These are phyloP conservation scores for Tillandsia fasciculata DNA, from an alignment of 176 grass and related monocot genomes.

Conservation along the genomic window DNA sequence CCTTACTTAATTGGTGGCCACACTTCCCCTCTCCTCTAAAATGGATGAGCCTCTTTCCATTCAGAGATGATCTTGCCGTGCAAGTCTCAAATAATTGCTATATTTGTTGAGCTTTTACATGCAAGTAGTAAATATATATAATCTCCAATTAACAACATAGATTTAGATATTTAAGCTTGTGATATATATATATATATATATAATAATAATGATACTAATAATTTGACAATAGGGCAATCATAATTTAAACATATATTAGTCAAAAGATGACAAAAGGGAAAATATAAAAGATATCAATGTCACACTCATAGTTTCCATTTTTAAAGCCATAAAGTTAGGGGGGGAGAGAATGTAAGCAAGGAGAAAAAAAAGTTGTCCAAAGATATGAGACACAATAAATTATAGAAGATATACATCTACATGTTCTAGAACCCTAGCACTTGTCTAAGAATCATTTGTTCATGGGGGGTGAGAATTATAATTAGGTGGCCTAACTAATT, in stretches of 20 bases:
- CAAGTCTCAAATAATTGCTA: slow-evolving; percentile 2
- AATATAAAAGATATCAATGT: background rate
- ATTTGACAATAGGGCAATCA: background rate
- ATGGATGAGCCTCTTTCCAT: background rate
- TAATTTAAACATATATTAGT: background rate
- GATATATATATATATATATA: background rate
- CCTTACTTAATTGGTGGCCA: background rate
- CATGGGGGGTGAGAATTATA: background rate
- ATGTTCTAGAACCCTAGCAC: slow-evolving; percentile 25
- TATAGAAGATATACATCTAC: slow-evolving; percentile 10
- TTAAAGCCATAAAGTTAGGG: no score
- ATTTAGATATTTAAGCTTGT: no score
- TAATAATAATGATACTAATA: no score
- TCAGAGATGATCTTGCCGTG: slow-evolving; percentile 1
- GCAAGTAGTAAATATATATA: background rate
- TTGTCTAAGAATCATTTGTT: slow-evolving; percentile 25
- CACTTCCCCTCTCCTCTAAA: background rate
- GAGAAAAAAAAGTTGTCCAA: slow-evolving; percentile 8
- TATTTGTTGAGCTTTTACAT: background rate
- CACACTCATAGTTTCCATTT: background rate
- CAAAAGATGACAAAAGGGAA: background rate
- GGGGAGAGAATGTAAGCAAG: no score
- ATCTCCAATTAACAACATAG: no score
- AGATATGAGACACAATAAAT: slow-evolving; percentile 30
- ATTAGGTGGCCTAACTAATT: slow-evolving; percentile 34